These are phyloP conservation scores for Helminthosporium solani DNA, from an alignment of 2,329 filamentous ascomycete species.

Conservation along the genomic window DNA sequence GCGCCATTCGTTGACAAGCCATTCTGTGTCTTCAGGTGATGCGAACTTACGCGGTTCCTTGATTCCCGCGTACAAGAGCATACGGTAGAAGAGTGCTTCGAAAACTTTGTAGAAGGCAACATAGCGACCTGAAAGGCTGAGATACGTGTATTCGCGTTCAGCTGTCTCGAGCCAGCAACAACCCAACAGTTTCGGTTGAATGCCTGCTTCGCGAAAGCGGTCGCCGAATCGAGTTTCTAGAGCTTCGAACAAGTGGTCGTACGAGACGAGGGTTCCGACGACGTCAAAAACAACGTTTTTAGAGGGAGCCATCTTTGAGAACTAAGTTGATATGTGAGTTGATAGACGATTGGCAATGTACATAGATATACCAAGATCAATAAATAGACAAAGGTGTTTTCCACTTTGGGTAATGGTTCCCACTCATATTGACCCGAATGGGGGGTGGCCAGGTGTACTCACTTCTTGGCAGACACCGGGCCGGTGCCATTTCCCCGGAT, in stretches of 20 bases:
- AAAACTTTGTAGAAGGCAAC: conserved; percentile 48
- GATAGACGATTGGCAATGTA: background rate
- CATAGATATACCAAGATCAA: background rate
- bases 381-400: background rate
- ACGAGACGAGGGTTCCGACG: conserved; percentile 55
- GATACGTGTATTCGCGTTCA: conserved; percentile 54
- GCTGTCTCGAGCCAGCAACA: conserved; percentile 51
- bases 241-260: conserved; percentile 46
- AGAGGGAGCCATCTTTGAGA: background rate
- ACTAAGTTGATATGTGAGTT: background rate
- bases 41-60: conserved; percentile 46
- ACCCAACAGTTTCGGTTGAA: conserved; percentile 48
- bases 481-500: background rate
- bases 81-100: conserved; percentile 51
- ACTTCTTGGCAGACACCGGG: background rate
- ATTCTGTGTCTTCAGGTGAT: conserved; percentile 46
- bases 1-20: conserved; percentile 44
- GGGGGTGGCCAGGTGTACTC: background rate
- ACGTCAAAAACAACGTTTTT: conserved; percentile 40
- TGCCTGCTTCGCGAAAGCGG: conserved; percentile 41
- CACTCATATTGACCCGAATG: background rate
- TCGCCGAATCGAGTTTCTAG: conserved; percentile 48
- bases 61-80: conserved; percentile 49
- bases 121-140: conserved; percentile 49
- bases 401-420: background rate